Evolutionary conservation across 2,329 filamentous ascomycete genomes (phyloP).

Genomic region (Trichoderma semiorbis): DNA sequence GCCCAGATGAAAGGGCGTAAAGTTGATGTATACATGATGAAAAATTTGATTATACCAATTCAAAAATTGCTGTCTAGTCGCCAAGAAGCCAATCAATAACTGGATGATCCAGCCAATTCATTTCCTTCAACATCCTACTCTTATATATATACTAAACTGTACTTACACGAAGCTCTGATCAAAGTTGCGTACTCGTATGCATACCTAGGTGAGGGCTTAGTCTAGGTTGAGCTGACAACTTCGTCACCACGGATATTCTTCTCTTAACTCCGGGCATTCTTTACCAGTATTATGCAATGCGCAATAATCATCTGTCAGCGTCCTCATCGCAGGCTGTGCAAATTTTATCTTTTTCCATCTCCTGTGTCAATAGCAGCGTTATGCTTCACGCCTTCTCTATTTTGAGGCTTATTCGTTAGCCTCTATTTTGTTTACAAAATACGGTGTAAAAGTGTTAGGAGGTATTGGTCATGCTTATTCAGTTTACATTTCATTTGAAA

Average conservation of each 20-base stretch:
- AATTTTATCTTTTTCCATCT: neutral
- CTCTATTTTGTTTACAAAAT: neutral
- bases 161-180: neutral
- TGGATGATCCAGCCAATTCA: neutral
- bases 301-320: neutral
- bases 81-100: neutral
- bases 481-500: neutral
- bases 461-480: neutral
- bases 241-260: neutral
- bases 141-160: neutral
- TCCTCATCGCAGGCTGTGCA: neutral
- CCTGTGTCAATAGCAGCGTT: neutral
- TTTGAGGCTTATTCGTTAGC: neutral
- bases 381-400: neutral
- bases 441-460: neutral
- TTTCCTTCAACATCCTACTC: neutral
- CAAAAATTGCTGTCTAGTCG: neutral
- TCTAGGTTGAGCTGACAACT: neutral
- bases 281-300: neutral
- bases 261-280: neutral
- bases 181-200: too few relatives aligned
- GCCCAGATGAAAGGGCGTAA: neutral
- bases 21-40: neutral
- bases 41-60: neutral
- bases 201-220: neutral